phyloP scores from a whole-genome alignment of 768 basidiomycete species.

The Cystoderma amianthinum region DNA sequence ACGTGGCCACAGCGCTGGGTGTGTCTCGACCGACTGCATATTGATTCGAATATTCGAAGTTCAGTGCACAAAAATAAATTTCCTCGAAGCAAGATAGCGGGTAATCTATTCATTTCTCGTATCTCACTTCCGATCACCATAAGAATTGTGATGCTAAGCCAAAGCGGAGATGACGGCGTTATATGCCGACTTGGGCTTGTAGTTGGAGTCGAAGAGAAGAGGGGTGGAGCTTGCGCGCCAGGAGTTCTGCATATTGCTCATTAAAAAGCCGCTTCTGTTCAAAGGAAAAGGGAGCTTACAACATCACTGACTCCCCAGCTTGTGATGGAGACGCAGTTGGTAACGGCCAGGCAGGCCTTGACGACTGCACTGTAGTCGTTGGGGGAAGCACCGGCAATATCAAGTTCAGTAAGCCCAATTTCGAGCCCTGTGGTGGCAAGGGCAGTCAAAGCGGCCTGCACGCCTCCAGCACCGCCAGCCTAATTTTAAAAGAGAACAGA shows the following conservation, averaged over 20 bases:
- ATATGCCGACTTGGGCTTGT: constrained; percentile 36
- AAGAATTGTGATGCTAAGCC: constrained; percentile 4
- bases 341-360: constrained; percentile 35
- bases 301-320: constrained; percentile 42
- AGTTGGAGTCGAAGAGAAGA: constrained; percentile 40
- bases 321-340: constrained; percentile 39
- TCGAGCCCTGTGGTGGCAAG: constrained; percentile 35
- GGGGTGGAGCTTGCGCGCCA: constrained; percentile 36
- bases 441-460: constrained; percentile 33
- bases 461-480: constrained; percentile 33
- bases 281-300: constrained; percentile 14
- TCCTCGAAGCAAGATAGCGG: too few relatives aligned
- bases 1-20: too few relatives aligned
- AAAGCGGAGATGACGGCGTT: constrained; percentile 19
- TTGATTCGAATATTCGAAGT: too few relatives aligned
- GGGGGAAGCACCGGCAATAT: constrained; percentile 28
- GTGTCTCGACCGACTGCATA: too few relatives aligned
- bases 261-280: not conserved
- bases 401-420: constrained; percentile 41
- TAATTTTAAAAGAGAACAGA: constrained; percentile 1
- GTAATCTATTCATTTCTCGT: not conserved
- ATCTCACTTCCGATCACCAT: not conserved
- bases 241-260: constrained; percentile 24
- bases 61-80: too few relatives aligned
- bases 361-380: constrained; percentile 38